A percentile compares a stretch with the other conserved stretches of the same genome.
Evolutionary conservation across 1,139 yeast species (phyloP).

Genomic region (Pichia sp.): DNA sequence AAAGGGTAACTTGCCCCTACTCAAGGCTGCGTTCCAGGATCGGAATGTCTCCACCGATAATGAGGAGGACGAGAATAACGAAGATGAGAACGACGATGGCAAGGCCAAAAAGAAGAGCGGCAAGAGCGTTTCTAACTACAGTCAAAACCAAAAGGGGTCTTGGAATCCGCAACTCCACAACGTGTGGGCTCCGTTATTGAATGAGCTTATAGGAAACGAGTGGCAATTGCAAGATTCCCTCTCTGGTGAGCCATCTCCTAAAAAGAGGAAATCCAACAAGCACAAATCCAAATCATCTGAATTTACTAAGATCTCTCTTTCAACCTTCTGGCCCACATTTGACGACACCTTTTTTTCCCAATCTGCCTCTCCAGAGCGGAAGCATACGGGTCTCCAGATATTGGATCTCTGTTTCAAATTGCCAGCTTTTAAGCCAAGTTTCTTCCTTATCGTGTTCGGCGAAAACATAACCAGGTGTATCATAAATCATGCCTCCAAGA

Average conservation of each 20-base stretch:
- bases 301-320: conserved; percentile 29
- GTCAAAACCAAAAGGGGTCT: conserved; percentile 48
- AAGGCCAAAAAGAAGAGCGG: conserved; percentile 17
- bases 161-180: conserved; percentile 82
- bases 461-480: conserved; percentile 70
- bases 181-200: conserved; percentile 71
- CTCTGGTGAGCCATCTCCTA: conserved; percentile 27
- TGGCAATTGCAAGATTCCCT: background rate
- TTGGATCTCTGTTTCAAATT: conserved; percentile 47
- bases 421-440: conserved; percentile 31
- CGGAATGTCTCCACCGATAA: conserved; percentile 21
- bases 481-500: conserved; percentile 70
- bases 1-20: conserved; percentile 55
- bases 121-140: background rate
- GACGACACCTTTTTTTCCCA: conserved; percentile 78
- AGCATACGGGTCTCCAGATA: conserved; percentile 80
- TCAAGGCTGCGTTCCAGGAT: conserved; percentile 67
- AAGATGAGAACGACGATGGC: conserved; percentile 29
- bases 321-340: conserved; percentile 76
- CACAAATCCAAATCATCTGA: conserved; percentile 31
- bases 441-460: conserved; percentile 43
- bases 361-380: conserved; percentile 79
- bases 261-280: conserved; percentile 34
- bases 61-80: conserved; percentile 25
- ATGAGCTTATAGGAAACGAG: conserved; percentile 34